A percentile compares a stretch with the other conserved stretches of the same genome.
Evolutionary conservation across 129 eudicot species (phyloP).

Genomic region (Cynara cardunculus): DNA sequence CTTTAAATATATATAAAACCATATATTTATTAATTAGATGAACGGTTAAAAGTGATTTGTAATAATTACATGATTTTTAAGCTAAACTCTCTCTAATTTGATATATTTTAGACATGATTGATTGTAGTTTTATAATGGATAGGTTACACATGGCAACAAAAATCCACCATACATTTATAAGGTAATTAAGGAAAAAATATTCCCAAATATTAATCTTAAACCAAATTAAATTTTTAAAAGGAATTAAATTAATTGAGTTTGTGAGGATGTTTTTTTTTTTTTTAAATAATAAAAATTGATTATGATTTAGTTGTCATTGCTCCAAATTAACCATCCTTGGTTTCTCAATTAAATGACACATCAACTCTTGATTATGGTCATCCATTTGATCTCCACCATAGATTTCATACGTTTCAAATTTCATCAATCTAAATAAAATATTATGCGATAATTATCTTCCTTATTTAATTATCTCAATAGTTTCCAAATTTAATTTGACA

Average conservation of each 20-base stretch:
- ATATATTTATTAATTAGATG: no score
- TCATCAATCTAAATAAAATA: background rate
- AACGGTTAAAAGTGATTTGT: no score
- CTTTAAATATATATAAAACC: no score
- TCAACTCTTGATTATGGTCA: no score
- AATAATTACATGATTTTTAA: no score
- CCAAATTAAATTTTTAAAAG: background rate
- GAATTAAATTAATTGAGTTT: background rate
- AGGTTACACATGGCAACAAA: background rate
- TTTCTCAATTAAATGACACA: no score
- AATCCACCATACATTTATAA: background rate
- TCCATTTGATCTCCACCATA: no score
- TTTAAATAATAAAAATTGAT: no score
- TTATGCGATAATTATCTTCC: background rate
- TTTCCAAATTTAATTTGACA: background rate
- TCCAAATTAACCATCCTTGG: background rate
- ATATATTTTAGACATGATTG: no score
- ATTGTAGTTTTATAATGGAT: background rate
- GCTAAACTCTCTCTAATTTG: no score
- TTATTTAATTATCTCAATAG: background rate
- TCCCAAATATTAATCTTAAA: background rate
- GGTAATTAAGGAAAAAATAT: background rate
- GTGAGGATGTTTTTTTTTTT: background rate
- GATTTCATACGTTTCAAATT: background rate
- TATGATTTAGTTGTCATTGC: background rate